phyloP scores from a whole-genome alignment of 2,329 filamentous ascomycete genomes.

The Cytospora chrysosperma region DNA sequence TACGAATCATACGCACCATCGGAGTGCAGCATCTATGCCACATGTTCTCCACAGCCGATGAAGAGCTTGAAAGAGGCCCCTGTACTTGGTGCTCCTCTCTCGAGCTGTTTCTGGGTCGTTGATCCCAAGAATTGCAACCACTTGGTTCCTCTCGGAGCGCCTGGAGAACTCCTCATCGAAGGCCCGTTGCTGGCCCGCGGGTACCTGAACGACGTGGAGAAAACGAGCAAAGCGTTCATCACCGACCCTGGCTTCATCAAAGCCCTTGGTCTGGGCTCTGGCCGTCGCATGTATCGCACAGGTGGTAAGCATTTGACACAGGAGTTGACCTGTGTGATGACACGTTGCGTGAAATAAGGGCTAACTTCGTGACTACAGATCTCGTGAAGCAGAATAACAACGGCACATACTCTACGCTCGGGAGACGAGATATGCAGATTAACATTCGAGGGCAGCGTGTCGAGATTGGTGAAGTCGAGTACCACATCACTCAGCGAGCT shows the following conservation, averaged over 20 bases:
- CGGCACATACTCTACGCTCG: slow-evolving; percentile 41
- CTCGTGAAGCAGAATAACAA: slow-evolving; percentile 37
- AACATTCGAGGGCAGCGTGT: slow-evolving; percentile 56
- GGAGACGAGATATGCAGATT: slow-evolving; percentile 54
- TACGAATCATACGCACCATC: slow-evolving; percentile 27
- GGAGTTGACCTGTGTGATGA: no score
- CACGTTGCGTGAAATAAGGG: no score
- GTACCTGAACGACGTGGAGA: slow-evolving; percentile 45
- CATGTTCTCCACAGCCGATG: slow-evolving; percentile 24
- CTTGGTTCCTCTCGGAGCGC: slow-evolving; percentile 24
- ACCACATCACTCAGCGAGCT: slow-evolving; percentile 22
- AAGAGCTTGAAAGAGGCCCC: slow-evolving; percentile 12
- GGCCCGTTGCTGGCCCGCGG: slow-evolving; percentile 38
- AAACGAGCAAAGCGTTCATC: slow-evolving; percentile 30
- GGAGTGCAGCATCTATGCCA: slow-evolving; percentile 20
- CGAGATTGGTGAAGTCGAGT: slow-evolving; percentile 38
- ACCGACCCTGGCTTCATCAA: not conserved
- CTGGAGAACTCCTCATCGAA: slow-evolving; percentile 27
- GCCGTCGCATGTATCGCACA: slow-evolving; percentile 34
- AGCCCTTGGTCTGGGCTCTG: not conserved
- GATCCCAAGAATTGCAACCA: slow-evolving; percentile 28
- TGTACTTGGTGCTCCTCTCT: no score
- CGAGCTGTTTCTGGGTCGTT: slow-evolving; percentile 31
- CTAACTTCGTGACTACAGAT: slow-evolving; percentile 44
- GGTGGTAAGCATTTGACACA: no score